Base-by-base conservation (phyloP, 2,329 filamentous ascomycete genomes). In the Capronia epimyces region DNA sequence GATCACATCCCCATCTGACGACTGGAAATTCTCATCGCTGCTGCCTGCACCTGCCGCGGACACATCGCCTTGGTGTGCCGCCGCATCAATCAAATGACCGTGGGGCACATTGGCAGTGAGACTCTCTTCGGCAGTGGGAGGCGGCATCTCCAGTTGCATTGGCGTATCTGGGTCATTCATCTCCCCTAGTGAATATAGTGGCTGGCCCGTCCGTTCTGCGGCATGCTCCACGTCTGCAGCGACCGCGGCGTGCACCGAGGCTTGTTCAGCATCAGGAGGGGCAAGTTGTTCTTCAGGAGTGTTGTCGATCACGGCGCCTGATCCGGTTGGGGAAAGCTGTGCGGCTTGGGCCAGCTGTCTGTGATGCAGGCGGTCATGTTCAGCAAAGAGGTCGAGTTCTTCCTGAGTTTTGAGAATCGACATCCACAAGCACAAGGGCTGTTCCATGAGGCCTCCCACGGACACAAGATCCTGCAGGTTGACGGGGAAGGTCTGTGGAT, bases 371-470 rank as follows among this genome's bases (percentile, higher is more conserved):
- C n/a, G 32, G 25, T 57, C 54, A 18, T 51, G 49, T 8, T 49
- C 42, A n/a, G 51, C 54, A 41, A 57, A 59, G 2, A 52, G 29
- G 39, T 57, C 48, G 43, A 60, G 21, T 10, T 61, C 60, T 15
- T 55, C 52, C 29, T 56, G 42, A 9, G 31, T 50, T 40, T 55
- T 50, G 37, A 62, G 39, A n/a, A 59, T 50, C 12, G 58, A 52
- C 29, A 56, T 48, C 60, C 60, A 62, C 27, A 62, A 27, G 41
- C 54, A 53, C 12, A 58, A 40, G 3, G 57, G 54, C 21, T 44
- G 48, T 13, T 42, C 48, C n/a, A 31, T 36, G 10, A 16, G 10
- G 10, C 32, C 18, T 12, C 34, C 45, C 3, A 47, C 36, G 12
- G 34, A 42, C 16, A 59, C 16, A 34, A 31, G 18, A 15, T 46